phyloP scores from a whole-genome alignment of 257 asterid species.

The Anisodus tanguticus region DNA sequence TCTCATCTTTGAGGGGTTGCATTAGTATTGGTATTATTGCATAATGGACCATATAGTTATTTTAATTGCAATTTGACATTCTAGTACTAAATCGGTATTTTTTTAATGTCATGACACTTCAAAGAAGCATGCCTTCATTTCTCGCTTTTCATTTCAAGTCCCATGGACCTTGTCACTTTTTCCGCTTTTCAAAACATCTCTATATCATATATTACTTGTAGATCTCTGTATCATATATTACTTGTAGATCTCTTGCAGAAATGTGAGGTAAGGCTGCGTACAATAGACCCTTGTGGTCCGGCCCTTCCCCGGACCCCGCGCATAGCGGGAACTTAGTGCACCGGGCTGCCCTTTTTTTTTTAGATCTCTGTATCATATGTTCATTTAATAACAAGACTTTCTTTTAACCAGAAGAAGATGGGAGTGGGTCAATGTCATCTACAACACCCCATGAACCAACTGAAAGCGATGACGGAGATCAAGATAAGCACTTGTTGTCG shows the following conservation, averaged over 20 bases:
- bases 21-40: not conserved
- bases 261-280: too few relatives aligned
- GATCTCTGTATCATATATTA: too few relatives aligned
- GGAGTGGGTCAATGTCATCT: conserved; percentile 41
- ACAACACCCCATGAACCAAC: conserved; percentile 41
- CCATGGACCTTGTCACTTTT: not conserved
- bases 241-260: too few relatives aligned
- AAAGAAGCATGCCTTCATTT: too few relatives aligned
- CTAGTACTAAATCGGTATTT: too few relatives aligned
- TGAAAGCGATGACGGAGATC: conserved; percentile 55
- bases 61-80: too few relatives aligned
- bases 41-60: too few relatives aligned
- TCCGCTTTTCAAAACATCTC: not conserved
- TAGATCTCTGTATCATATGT: not conserved
- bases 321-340: too few relatives aligned
- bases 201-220: too few relatives aligned
- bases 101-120: not conserved
- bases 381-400: not conserved
- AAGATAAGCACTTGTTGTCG: conserved; percentile 48
- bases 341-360: too few relatives aligned
- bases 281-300: too few relatives aligned
- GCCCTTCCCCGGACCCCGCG: too few relatives aligned
- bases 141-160: not conserved
- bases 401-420: conserved; percentile 48
- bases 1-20: not conserved